Evolutionary conservation across 2,329 filamentous ascomycete species (phyloP).

Genomic region (Ophiostoma pallidulum): DNA sequence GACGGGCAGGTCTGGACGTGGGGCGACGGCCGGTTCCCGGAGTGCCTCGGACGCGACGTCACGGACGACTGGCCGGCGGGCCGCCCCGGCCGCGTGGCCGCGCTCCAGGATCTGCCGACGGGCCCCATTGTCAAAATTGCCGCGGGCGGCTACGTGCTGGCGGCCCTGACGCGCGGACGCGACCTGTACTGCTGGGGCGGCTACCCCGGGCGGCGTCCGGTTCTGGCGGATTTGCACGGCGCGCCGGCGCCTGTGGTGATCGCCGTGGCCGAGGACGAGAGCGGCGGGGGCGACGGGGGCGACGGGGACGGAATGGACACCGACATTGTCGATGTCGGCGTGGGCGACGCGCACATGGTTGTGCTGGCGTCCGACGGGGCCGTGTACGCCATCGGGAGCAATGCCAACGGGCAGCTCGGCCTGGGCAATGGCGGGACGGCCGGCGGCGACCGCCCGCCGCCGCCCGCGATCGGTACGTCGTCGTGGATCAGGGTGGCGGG

Average conservation of each 20-base stretch:
- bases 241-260: slow-evolving; percentile 37
- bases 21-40: slow-evolving; percentile 50
- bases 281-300: no score
- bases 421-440: slow-evolving; percentile 18
- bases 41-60: slow-evolving; percentile 45
- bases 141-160: slow-evolving; percentile 47
- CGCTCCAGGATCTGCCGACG: slow-evolving; percentile 41
- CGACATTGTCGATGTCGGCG: slow-evolving; percentile 46
- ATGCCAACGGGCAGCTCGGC: slow-evolving; percentile 51
- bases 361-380: slow-evolving; percentile 39
- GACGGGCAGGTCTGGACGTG: slow-evolving; percentile 39
- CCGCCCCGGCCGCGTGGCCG: slow-evolving; percentile 35
- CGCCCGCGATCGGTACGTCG: slow-evolving; percentile 7
- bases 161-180: slow-evolving; percentile 47
- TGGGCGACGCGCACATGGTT: slow-evolving; percentile 52
- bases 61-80: slow-evolving; percentile 34
- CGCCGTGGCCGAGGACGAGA: slow-evolving; percentile 40
- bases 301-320: slow-evolving; percentile 26
- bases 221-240: slow-evolving; percentile 18
- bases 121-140: slow-evolving; percentile 44
- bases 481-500: slow-evolving; percentile 29
- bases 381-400: slow-evolving; percentile 48
- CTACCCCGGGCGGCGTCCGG: slow-evolving; percentile 22
- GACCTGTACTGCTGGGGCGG: slow-evolving; percentile 56
- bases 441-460: slow-evolving; percentile 6